Conservation (phyloP, 768 basidiomycete genomes). For the Calvatia gigantea region DNA sequence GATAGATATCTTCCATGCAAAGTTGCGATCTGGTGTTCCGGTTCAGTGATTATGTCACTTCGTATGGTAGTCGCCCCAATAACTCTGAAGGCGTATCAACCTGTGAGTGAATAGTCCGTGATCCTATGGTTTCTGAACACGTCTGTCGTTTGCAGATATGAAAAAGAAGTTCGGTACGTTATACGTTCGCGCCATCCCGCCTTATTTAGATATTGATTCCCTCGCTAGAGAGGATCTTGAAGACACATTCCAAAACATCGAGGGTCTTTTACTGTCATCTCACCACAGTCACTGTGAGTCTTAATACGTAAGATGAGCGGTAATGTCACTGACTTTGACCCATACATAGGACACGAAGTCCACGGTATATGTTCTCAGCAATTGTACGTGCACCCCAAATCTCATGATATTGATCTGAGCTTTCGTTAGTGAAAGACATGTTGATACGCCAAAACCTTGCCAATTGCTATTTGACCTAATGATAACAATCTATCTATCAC, state of each 20-base stretch:
- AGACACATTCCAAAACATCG: slow-evolving; percentile 19
- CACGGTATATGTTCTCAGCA: slow-evolving; percentile 48
- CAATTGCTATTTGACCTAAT: slow-evolving; percentile 34
- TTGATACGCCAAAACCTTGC: slow-evolving; percentile 42
- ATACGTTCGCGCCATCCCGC: not conserved
- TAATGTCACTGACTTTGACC: not conserved
- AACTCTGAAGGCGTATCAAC: slow-evolving; percentile 64
- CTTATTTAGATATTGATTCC: not conserved
- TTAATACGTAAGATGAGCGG: not conserved
- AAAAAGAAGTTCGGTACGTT: slow-evolving; percentile 39
- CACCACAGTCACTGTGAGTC: slow-evolving; percentile 61
- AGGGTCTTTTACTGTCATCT: slow-evolving; percentile 64
- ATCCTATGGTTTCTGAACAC: not conserved
- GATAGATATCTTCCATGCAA: slow-evolving; percentile 67
- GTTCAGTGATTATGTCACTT: slow-evolving; percentile 66
- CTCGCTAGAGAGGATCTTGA: not conserved
- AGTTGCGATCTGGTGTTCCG: slow-evolving; percentile 63
- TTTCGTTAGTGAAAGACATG: slow-evolving; percentile 40
- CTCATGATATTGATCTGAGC: not conserved
- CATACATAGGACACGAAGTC: slow-evolving; percentile 50
- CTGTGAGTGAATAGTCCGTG: slow-evolving; percentile 40
- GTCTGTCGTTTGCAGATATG: slow-evolving; percentile 28
- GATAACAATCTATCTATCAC: too few relatives aligned
- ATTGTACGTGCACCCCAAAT: slow-evolving; percentile 28
- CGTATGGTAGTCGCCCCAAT: slow-evolving; percentile 68